phyloP scores from a whole-genome alignment of 2,329 filamentous ascomycete species.

The Colletotrichum karsti region DNA sequence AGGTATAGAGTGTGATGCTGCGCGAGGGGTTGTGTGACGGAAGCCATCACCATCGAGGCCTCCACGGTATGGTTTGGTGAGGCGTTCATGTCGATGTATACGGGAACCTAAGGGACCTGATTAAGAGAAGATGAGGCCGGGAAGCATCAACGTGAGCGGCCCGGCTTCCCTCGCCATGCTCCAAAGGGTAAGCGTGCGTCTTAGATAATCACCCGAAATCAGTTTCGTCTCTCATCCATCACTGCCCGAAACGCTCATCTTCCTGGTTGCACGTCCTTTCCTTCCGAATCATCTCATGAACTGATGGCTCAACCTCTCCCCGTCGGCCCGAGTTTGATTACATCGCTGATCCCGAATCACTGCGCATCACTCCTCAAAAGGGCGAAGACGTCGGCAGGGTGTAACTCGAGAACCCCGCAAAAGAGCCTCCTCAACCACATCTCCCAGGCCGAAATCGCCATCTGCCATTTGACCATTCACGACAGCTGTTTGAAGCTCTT shows the following conservation, averaged over 20 bases:
- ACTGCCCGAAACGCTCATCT: neutral
- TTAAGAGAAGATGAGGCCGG: neutral
- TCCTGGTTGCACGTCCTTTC: neutral
- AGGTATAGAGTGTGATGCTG: neutral
- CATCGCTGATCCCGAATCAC: neutral
- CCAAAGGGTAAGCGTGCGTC: neutral
- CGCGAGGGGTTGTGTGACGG: conserved; percentile 3
- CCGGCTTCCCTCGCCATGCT: neutral
- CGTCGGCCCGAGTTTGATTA: conserved; percentile 16
- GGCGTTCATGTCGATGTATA: neutral
- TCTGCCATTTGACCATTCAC: neutral
- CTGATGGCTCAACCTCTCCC: neutral
- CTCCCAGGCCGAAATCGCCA: neutral
- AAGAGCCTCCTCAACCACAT: conserved; percentile 21
- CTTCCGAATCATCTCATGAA: neutral
- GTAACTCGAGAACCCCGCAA: conserved; percentile 13
- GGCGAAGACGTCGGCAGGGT: neutral
- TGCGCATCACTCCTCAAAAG: neutral
- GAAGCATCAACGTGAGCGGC: neutral
- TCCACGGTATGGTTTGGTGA: neutral
- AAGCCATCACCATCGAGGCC: conserved; percentile 11
- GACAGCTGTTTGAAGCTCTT: neutral
- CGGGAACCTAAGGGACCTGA: too few species aligned
- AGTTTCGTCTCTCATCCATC: neutral
- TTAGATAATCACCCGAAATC: conserved; percentile 1